phyloP scores from a whole-genome alignment of 495 filamentous ascomycete genomes.

The Niebla homalea region DNA sequence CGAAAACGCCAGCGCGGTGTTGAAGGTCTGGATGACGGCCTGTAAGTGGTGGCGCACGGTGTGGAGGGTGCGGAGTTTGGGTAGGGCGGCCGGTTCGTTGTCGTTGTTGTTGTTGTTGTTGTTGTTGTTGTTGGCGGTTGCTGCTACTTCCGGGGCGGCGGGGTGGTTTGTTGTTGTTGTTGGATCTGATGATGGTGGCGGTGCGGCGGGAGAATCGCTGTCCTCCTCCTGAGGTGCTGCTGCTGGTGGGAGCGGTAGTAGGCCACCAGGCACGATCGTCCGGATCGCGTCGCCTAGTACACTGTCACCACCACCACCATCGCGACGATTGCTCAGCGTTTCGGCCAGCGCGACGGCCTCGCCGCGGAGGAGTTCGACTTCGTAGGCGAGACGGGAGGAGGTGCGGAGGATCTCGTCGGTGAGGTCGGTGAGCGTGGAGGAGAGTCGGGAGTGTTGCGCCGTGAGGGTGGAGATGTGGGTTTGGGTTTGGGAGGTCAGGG shows the following conservation, averaged over 20 bases:
- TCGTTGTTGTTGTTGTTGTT: constrained; percentile 6
- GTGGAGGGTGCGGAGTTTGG: constrained; percentile 66
- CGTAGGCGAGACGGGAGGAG: constrained; percentile 76
- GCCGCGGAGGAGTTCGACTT: constrained; percentile 83
- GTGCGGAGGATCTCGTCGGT: constrained; percentile 90
- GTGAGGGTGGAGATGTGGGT: constrained; percentile 73
- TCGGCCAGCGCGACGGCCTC: constrained; percentile 70
- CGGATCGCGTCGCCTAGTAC: constrained; percentile 52
- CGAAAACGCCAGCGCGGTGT: constrained; percentile 85
- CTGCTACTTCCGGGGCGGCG: constrained; percentile 5
- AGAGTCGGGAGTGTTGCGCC: constrained; percentile 71
- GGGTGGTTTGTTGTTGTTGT: constrained; percentile 1
- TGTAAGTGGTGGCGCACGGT: constrained; percentile 72
- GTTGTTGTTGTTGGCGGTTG: neutral
- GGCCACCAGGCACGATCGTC: constrained; percentile 48
- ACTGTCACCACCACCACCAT: too few species aligned
- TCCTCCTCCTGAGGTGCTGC: neutral
- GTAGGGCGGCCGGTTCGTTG: constrained; percentile 25
- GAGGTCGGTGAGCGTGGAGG: constrained; percentile 69
- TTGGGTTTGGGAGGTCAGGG: constrained; percentile 71
- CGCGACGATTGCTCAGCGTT: constrained; percentile 53
- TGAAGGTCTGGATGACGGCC: constrained; percentile 75
- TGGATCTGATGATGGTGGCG: neutral
- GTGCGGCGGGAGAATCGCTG: neutral
- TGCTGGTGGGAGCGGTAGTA: constrained; percentile 14